Base-by-base conservation (phyloP, 805 yeast species). In the Candida qinlingensis region DNA sequence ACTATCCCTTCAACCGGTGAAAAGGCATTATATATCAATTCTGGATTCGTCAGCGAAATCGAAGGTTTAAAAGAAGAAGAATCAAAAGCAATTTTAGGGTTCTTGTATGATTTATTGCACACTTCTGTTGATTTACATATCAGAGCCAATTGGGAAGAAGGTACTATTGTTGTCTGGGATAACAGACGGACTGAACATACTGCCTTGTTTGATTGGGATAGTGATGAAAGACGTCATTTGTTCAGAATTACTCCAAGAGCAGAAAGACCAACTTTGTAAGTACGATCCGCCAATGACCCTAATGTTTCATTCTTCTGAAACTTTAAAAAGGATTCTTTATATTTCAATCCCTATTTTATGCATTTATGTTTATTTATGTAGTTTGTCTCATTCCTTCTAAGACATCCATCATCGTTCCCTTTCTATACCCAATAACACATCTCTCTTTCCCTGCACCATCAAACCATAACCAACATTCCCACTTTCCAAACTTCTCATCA, bases 11-110 rank as follows among this genome's bases (percentile, higher is more conserved):
- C 78, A 11, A 74, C 85, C 37, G 76, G 76, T 41, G 74, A 74
- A 65, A 82, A 80, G 66, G 67, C 67, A 52, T 67, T 73, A 45
- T 81, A 59, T 61, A 71, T 81, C 46, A 80, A 80, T 66, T 70
- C 73, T 30, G 74, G 75, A 33, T 81, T 81, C 63, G 69, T 81
- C 11, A 73, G 82, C 59, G 71, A 76, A 54, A 80, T 85, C 53
- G 76, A 80, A 34, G 90, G 85, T 41, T 71, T 84, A 61, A 83
- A 83, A 66, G 71, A 74, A 29, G 84, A 81, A 56, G 90, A 85
- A 66, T 75, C 82, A 13, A 79, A 77, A 44, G 67, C 66, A 36
- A 66, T 84, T 50, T 68, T 84, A 57, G 62, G 71, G 38, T 81
- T 80, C 59, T 69, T 84, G 55, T 74, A 71, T 59, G 63, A 67